Evolutionary conservation across 2,329 filamentous ascomycete genomes (phyloP), one percentile per base, ranked within the genome.

Genomic region (Thelonectria rubi): DNA sequence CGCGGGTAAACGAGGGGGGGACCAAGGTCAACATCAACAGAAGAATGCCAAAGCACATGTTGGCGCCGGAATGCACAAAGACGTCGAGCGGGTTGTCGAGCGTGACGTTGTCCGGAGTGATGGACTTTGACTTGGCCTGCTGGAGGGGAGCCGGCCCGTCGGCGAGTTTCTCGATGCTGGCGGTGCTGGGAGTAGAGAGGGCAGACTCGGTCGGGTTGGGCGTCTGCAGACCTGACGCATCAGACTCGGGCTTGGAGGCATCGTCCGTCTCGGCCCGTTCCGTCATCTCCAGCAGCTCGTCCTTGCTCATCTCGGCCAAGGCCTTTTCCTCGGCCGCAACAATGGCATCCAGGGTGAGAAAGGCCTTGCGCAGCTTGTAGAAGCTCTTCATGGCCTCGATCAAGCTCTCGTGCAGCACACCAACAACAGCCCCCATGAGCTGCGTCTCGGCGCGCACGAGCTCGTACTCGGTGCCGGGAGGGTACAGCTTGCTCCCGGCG

Each of bases 341-440:
- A 57, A 99, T 91, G 10, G 84, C 84, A 71, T 97, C 91, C 3
- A 99, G 81, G 0, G 93, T 90, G 40, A 93, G 80, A 72, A 91
- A 98, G 0, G 94, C 94, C 75, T 96, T 97, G 64, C 94, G 85
- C 69, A 98, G 78, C 77, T 95, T 97, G 74, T 97, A 96, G 73
- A 98, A 98, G 6, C 93, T 93, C 77, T 90, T 93, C 75, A 98
- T 86, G 15, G 89, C 93, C 75, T 98, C 95, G 0, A 94, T 94
- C 70, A 98, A 79, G 74, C 92, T 97, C 80, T 98, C 95, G 67
- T 96, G 96, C 69, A 98, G 80, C 15, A 98, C 92, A 0, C 88
- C 92, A 1, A 97, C 88, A 1, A 99, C 90, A 0, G 94, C 94
- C 58, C 87, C 86, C 90, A 97, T 97, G 65, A 97, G 83, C 76